phyloP scores from a whole-genome alignment of 2,329 filamentous ascomycete species.

The Zelopaecilomyces penicillatus region DNA sequence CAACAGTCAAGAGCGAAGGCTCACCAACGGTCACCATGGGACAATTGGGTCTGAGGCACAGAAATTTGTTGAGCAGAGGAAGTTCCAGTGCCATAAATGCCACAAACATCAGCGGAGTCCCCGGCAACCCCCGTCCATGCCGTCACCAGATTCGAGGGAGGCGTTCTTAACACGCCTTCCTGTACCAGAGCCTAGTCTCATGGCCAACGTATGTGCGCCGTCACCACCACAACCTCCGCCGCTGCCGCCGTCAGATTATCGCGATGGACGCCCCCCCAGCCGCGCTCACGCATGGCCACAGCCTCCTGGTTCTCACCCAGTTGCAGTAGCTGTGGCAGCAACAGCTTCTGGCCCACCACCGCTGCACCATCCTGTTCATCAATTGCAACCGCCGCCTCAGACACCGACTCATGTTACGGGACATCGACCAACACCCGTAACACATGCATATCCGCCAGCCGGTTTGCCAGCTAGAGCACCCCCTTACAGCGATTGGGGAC shows the following conservation, averaged over 20 bases:
- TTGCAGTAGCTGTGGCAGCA: conserved; percentile 10
- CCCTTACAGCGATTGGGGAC: conserved; percentile 38
- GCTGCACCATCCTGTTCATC: background rate
- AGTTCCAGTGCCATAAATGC: conserved; percentile 71
- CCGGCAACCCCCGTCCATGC: conserved; percentile 2
- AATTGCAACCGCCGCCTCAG: conserved; percentile 10
- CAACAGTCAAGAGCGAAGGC: conserved; percentile 40
- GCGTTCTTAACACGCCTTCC: conserved; percentile 1
- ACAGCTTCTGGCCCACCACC: conserved; percentile 13
- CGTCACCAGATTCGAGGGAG: background rate
- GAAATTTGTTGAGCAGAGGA: conserved; percentile 51
- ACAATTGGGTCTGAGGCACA: conserved; percentile 46
- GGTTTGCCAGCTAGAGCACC: conserved; percentile 17
- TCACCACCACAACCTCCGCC: conserved; percentile 21
- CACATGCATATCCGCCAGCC: conserved; percentile 20
- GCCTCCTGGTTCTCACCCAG: conserved; percentile 13
- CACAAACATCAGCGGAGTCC: conserved; percentile 42
- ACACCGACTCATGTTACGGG: conserved; percentile 18
- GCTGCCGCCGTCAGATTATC: conserved; percentile 17
- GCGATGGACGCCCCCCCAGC: conserved; percentile 12
- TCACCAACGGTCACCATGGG: conserved; percentile 44
- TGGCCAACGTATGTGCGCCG: conserved; percentile 10
- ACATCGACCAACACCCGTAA: conserved; percentile 16
- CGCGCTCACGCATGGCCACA: conserved; percentile 18
- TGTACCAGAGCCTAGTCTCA: conserved; percentile 10